Conservation (phyloP, 306 rosid genomes). For the Citrullus amarus region DNA sequence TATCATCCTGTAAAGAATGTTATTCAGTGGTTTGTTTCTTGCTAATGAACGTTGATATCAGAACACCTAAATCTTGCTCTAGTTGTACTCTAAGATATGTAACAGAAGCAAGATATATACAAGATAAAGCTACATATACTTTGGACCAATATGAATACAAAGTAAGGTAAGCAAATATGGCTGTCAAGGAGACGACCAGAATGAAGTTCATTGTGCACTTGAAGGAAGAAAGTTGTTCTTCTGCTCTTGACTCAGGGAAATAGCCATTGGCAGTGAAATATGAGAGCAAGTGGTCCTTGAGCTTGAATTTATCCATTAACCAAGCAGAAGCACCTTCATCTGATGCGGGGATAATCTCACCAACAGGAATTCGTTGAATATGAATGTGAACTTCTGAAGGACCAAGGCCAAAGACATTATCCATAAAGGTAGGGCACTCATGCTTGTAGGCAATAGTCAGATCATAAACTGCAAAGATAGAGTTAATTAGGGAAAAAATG, state of each 20-base stretch:
- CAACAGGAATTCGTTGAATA: conserved; percentile 47
- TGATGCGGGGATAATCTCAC: conserved; percentile 54
- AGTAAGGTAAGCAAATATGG: conserved; percentile 41
- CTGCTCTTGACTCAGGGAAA: conserved; percentile 45
- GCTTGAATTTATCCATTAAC: conserved; percentile 47
- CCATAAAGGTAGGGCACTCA: conserved; percentile 66
- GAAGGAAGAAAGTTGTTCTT: conserved; percentile 39
- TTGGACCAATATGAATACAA: conserved; percentile 66
- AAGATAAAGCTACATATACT: conserved; percentile 55
- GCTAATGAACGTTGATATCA: conserved; percentile 30
- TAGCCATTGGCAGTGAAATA: conserved; percentile 46
- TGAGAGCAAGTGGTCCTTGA: conserved; percentile 43
- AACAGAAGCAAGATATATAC: conserved; percentile 66
- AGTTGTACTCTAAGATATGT: conserved; percentile 43
- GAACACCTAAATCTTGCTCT: conserved; percentile 31
- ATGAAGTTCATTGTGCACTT: conserved; percentile 38
- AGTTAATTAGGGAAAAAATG: neutral
- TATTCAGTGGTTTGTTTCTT: conserved; percentile 20
- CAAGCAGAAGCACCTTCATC: conserved; percentile 50
- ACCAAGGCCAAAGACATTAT: conserved; percentile 80
- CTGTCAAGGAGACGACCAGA: conserved; percentile 39
- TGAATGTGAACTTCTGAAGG: conserved; percentile 94
- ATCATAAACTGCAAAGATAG: conserved; percentile 66
- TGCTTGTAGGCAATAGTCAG: conserved; percentile 72
- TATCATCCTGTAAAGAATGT: neutral